Base-by-base conservation (phyloP, 2,329 filamentous ascomycete species). In the Cytospora piceicola region DNA sequence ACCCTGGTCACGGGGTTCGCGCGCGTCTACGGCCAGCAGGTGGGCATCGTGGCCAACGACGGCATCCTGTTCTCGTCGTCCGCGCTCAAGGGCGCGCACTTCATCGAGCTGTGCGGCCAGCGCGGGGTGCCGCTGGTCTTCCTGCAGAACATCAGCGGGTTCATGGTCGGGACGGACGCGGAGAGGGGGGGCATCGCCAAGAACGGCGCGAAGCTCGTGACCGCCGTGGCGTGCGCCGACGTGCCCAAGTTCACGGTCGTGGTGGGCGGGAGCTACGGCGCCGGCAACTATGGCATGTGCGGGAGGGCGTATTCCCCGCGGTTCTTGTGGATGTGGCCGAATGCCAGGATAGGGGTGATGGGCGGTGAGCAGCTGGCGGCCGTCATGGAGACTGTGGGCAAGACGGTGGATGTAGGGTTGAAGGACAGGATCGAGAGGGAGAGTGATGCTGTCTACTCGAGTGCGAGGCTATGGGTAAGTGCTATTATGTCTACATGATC, bases 201-300 rank as follows among this genome's bases (percentile, higher is more conserved):
- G 83, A 96, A 98, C 74, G 95, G 95, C 51, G 95, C 95, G 7
- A 98, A 99, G 80, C 87, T 99, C 22, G 95, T 98, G 32, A 96
- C 93, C 3, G 95, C 94, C 9, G 95, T 98, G 14, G 92, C 93
- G 11, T 97, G 94, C 75, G 94, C 94, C 4, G 88, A 95, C 70
- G 94, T 98, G 52, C 94, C 95, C 71, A 98, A 99, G 78, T 94
- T 98, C 75, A 99, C 95, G 0, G 92, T 99, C 20, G 92, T 99
- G 0, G 90, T 97, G n/a, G 95, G 95, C 29, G 91, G 91, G 34
- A 94, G 90, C 76, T 95, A 95, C 70, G 94, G 94, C 66, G 94
- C 94, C 9, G 95, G 95, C 4, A 99, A 98, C 78, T 99, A 99
- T 75, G 95, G 94, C 72, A 99, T 99, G 95, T 98, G 93, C 75